Evolutionary conservation across 352 stramenopile species (phyloP), one percentile per base, ranked within the genome.

Genomic region (Thalassiosira hispida): DNA sequence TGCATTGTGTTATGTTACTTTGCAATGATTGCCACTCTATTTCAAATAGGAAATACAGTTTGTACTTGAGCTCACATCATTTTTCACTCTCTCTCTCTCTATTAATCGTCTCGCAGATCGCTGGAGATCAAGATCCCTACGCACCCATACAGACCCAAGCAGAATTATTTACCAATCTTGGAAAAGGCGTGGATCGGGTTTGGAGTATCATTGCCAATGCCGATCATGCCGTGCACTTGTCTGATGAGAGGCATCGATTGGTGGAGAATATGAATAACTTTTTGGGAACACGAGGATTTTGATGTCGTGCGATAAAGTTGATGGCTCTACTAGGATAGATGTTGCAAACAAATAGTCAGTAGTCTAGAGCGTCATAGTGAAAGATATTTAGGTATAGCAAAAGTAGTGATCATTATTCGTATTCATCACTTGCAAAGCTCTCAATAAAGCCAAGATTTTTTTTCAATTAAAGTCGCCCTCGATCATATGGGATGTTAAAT

Each of bases 161-260:
- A 68, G 83, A 90, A 56, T 55, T 93, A 5, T 93, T 93, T 61
- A 77, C 79, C 5, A 88, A 91, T 49, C 70, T 93, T 47, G 85
- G 83, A n/a, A 70, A 69, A 20, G 83, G 77, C 29, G 52, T 62
- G 0, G 87, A 93, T 78, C 73, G 82, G 25, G 81, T 81, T n/a
- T 91, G 85, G 85, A 87, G 73, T 31, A 91, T 93, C 53, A 79
- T 93, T 68, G 72, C 83, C 9, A 84, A 91, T 78, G 73, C 84
- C 16, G 87, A 93, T 78, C 87, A 93, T 80, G 87, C 87, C 6
- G 85, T 88, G 4, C 87, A 93, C 67, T 71, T 93, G n/a, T 81
- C 90, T 1, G 74, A 83, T n/a, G 61, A 73, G 44, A 55, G 74
- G 51, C 40, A 72, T 31, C 47, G 67, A 46, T 73, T 83, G 29